Conservation (phyloP, 345 rosid genomes). For the Erucastrum elatum region DNA sequence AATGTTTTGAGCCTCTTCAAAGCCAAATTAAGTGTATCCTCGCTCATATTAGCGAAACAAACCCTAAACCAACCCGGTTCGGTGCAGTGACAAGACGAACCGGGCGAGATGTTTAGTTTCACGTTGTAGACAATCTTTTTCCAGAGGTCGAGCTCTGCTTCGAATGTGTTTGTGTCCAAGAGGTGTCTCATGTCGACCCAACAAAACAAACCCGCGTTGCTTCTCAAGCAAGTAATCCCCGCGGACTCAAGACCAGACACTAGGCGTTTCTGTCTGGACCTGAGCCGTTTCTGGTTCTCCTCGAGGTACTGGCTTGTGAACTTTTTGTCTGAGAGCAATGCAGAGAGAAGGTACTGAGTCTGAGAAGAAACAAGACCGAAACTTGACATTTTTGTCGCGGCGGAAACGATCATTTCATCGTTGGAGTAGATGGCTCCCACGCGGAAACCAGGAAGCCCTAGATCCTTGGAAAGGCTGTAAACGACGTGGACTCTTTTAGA, state of each 20-base stretch:
- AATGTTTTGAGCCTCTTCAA: conserved; percentile 59
- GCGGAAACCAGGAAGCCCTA: conserved; percentile 84
- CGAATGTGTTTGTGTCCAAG: conserved; percentile 66
- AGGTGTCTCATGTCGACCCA: conserved; percentile 88
- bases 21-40: conserved; percentile 58
- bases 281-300: conserved; percentile 61
- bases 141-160: conserved; percentile 81
- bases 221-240: conserved; percentile 55
- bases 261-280: conserved; percentile 48
- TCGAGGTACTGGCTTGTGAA: conserved; percentile 59
- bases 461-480: conserved; percentile 74
- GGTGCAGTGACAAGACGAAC: conserved; percentile 76
- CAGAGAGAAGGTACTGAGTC: conserved; percentile 68
- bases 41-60: conserved; percentile 79
- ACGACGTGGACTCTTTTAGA: conserved; percentile 66
- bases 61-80: conserved; percentile 83
- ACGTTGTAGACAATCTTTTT: conserved; percentile 73
- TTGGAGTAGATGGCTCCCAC: conserved; percentile 87
- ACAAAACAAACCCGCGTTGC: conserved; percentile 76
- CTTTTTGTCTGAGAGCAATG: conserved; percentile 68
- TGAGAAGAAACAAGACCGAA: conserved; percentile 84
- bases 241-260: conserved; percentile 64
- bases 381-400: conserved; percentile 89
- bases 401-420: conserved; percentile 60
- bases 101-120: conserved; percentile 62